Evolutionary conservation across 192 early-diverging fungal species (phyloP), one percentile per base, ranked within the genome.

Genomic region (Coemansia guatemalensis): DNA sequence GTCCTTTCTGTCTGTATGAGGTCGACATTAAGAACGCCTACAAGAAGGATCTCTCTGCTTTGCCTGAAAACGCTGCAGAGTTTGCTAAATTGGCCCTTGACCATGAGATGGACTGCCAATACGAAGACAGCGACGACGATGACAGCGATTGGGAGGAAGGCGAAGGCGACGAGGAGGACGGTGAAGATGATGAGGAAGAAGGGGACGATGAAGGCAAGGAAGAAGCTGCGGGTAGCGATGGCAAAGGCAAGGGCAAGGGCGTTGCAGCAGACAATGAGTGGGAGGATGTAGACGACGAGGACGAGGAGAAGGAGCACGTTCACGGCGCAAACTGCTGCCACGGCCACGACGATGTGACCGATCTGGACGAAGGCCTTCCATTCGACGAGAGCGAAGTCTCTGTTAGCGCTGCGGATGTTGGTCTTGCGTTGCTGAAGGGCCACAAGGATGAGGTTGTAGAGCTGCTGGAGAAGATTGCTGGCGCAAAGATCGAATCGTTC

Each of bases 1-100:
- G 80, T 32, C 80, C 80, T n/a, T 82, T 82, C 68, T 76, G 74
- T 35, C 68, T 82, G 24, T 82, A 82, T 71, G 57, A 67, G 60
- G 58, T 82, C 20, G 80, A 82, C 30, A 64, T 74, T 50, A 70
- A 69, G 68, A 48, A 77, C 53, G 29, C 74, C 30, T 82, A 82
- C 65, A 65, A 73, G 22, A 67, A 67, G 67, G 75, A 82, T 14
- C 51, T 82, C n/a, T 20, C 29, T 8, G 70, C 59, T 26, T 74
- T 82, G 35, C 79, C 79, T 5, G 79, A 82, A 61, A 52, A 60
- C 52, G 49, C 79, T 3, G 30, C 54, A 2, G 71, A 63, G 18
- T 82, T 82, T 73, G 74, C 74, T 53, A 72, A 76, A 67, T 49
- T 82, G 60, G 74, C 79, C 3, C 69, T 82, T 8, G 67, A 82